phyloP scores from a whole-genome alignment of 208 protist genomes.

The Balamuthia mandrillaris region DNA sequence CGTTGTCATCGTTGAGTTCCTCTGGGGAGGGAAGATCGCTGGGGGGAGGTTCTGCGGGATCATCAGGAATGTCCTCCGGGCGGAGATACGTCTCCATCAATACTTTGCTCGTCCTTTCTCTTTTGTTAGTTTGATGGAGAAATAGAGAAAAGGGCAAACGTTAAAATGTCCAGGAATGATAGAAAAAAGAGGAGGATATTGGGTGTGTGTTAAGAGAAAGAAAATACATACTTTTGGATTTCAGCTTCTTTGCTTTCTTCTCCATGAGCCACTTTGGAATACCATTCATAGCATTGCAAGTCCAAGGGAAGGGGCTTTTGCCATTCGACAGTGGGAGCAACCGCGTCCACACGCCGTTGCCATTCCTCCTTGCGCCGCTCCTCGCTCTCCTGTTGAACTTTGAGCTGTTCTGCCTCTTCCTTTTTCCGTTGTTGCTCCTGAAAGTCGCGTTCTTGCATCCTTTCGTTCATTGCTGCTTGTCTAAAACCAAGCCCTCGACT shows the following conservation, averaged over 20 bases:
- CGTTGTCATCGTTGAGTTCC: background rate
- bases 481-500: background rate
- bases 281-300: background rate
- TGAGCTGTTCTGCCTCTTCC: background rate
- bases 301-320: background rate
- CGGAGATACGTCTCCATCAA: background rate
- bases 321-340: background rate
- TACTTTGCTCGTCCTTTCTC: background rate
- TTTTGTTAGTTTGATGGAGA: too few relatives aligned
- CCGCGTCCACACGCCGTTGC: background rate
- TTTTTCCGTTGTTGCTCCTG: background rate
- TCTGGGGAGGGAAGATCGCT: too few relatives aligned
- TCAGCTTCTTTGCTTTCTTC: background rate
- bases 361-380: background rate
- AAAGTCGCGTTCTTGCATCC: too few relatives aligned
- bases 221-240: too few relatives aligned
- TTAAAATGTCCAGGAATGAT: too few relatives aligned
- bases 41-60: background rate
- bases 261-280: background rate
- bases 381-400: background rate
- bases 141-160: too few relatives aligned
- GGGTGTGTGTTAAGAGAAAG: too few relatives aligned
- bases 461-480: too few relatives aligned
- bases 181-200: too few relatives aligned
- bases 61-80: background rate